phyloP scores from a whole-genome alignment of 2,329 filamentous ascomycete species.

The Ascochyta koolunga region DNA sequence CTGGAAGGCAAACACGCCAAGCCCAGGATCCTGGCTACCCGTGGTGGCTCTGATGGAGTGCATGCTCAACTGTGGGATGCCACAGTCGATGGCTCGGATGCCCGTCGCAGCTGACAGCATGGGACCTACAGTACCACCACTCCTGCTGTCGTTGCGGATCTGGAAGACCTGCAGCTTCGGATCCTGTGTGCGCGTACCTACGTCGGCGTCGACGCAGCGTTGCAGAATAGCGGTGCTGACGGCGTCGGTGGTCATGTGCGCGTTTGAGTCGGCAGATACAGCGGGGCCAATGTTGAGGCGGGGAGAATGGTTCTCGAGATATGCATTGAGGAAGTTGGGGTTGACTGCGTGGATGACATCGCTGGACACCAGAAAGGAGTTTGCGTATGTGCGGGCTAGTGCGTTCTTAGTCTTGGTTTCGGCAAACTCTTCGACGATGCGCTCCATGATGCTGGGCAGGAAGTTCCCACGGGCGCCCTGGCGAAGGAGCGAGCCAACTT shows the following conservation, averaged over 20 bases:
- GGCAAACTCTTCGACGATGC: conserved; percentile 73
- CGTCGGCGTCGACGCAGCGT: conserved; percentile 68
- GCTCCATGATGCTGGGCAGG: conserved; percentile 79
- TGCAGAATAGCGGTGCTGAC: conserved; percentile 82
- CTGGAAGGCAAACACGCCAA: conserved; percentile 87
- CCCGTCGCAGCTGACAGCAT: conserved; percentile 83
- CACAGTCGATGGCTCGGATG: conserved; percentile 82
- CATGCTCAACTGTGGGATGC: conserved; percentile 92
- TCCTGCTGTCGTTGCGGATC: conserved; percentile 89
- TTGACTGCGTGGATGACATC: conserved; percentile 95
- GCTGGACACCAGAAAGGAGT: conserved; percentile 88
- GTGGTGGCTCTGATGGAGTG: conserved; percentile 90
- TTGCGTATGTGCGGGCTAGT: conserved; percentile 82
- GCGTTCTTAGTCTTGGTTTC: conserved; percentile 57
- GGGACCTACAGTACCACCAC: conserved; percentile 93
- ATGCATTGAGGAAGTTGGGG: conserved; percentile 86
- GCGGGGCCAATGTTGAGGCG: conserved; percentile 86
- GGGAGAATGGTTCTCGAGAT: conserved; percentile 85
- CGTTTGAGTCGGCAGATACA: conserved; percentile 82
- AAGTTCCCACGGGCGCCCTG: conserved; percentile 93
- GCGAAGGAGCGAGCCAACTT: conserved; percentile 88
- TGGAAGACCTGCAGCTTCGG: conserved; percentile 85
- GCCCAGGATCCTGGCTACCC: conserved; percentile 80
- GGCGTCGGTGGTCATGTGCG: conserved; percentile 94
- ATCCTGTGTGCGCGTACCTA: conserved; percentile 53